Evolutionary conservation across 1,284 basidiomycete genomes (phyloP).

Genomic region (Coniophora puteana): DNA sequence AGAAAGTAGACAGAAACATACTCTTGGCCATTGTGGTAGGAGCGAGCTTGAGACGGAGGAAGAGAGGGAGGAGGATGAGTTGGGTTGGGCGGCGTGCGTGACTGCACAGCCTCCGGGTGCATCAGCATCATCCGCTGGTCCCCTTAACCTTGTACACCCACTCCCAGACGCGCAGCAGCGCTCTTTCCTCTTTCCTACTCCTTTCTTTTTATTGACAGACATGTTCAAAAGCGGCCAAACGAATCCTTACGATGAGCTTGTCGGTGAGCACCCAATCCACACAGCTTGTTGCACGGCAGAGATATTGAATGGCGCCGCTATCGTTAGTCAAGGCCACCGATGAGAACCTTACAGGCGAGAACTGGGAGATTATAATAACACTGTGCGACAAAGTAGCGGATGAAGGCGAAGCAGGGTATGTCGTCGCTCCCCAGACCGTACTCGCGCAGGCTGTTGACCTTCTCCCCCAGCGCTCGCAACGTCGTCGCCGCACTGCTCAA

Average conservation of each 20-base stretch:
- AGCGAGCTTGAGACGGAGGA: slow-evolving; percentile 10
- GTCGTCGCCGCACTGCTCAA: slow-evolving; percentile 87
- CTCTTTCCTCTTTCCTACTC: neutral
- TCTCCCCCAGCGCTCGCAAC: slow-evolving; percentile 68
- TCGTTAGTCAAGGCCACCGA: slow-evolving; percentile 85
- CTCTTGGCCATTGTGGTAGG: slow-evolving; percentile 59
- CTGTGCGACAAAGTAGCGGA: slow-evolving; percentile 96
- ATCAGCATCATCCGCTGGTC: slow-evolving; percentile 10
- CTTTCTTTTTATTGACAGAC: slow-evolving; percentile 4
- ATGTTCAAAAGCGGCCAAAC: slow-evolving; percentile 67
- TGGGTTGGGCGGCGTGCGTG: slow-evolving; percentile 8
- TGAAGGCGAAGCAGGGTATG: slow-evolving; percentile 80
- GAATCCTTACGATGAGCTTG: slow-evolving; percentile 93
- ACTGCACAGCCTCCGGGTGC: slow-evolving; percentile 25
- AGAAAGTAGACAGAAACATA: slow-evolving; percentile 21
- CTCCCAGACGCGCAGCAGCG: slow-evolving; percentile 4
- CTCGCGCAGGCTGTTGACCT: slow-evolving; percentile 2
- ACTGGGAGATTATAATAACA: slow-evolving; percentile 94
- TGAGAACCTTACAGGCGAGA: slow-evolving; percentile 90
- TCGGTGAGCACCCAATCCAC: slow-evolving; percentile 56
- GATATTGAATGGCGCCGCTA: slow-evolving; percentile 3
- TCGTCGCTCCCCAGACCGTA: slow-evolving; percentile 10
- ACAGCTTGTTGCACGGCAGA: slow-evolving; percentile 2
- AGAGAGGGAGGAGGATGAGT: slow-evolving; percentile 8
- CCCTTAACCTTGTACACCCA: slow-evolving; percentile 10